A percentile compares a stretch with the other conserved stretches of the same genome.
These are phyloP conservation scores for Colletotrichum theobromicola DNA, from an alignment of 2,329 filamentous ascomycete genomes.

Conservation along the genomic window DNA sequence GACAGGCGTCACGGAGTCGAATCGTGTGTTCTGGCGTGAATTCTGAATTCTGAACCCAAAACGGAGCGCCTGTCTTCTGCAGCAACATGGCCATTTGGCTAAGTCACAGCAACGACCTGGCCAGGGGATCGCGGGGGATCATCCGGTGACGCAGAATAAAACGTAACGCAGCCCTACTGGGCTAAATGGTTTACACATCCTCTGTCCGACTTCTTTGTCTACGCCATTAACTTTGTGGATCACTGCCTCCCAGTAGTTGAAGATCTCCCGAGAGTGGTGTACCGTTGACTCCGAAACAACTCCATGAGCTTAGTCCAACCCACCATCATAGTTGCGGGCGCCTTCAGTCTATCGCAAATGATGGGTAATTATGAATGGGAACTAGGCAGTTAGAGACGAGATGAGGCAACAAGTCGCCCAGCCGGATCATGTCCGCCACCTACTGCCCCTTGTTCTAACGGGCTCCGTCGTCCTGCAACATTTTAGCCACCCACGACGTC, in stretches of 20 bases:
- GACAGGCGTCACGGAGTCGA: not conserved
- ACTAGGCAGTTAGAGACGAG: not conserved
- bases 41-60: not conserved
- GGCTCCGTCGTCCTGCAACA: not conserved
- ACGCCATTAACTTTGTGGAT: not conserved
- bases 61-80: not conserved
- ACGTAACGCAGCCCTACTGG: not conserved
- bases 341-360: not conserved
- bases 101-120: not conserved
- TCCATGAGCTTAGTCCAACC: not conserved
- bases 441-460: not conserved
- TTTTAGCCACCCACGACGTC: not conserved
- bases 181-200: not conserved
- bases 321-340: not conserved
- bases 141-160: not conserved
- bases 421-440: not conserved
- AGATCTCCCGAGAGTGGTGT: not conserved
- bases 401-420: not conserved
- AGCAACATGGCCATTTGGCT: not conserved
- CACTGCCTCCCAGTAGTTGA: not conserved
- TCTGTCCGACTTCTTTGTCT: not conserved
- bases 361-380: not conserved
- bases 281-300: not conserved
- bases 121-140: not conserved
- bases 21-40: rapidly evolving